Conservation (phyloP, 1,139 yeast species). For the Yamadazyma oceani region DNA sequence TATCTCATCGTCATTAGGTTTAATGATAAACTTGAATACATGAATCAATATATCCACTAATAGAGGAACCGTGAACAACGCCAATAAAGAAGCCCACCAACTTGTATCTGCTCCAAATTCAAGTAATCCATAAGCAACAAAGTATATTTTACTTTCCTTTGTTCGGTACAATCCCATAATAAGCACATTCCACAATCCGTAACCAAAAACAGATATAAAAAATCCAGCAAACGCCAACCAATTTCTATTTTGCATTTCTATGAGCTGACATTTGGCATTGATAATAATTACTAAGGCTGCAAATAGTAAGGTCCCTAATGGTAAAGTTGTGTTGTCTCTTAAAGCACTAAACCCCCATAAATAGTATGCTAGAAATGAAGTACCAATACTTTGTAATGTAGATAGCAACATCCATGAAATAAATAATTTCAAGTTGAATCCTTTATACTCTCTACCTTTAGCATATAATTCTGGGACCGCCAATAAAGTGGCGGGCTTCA, state of each 20-base stretch:
- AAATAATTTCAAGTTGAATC: slow-evolving; percentile 70
- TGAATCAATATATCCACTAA: slow-evolving; percentile 66
- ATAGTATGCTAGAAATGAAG: slow-evolving; percentile 65
- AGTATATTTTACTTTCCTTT: slow-evolving; percentile 63
- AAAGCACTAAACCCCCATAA: slow-evolving; percentile 69
- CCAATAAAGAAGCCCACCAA: slow-evolving; percentile 82
- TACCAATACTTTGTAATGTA: slow-evolving; percentile 67
- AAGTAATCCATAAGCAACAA: slow-evolving; percentile 67
- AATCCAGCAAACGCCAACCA: slow-evolving; percentile 71
- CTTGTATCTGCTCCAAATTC: slow-evolving; percentile 76
- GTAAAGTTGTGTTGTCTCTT: slow-evolving; percentile 74
- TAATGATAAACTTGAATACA: slow-evolving; percentile 52
- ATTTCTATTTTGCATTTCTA: slow-evolving; percentile 83
- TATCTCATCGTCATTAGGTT: slow-evolving; percentile 74
- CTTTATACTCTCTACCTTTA: slow-evolving; percentile 72
- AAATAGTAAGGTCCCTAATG: slow-evolving; percentile 75
- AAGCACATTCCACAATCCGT: slow-evolving; percentile 81
- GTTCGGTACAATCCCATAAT: slow-evolving; percentile 67
- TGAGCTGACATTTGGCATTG: slow-evolving; percentile 72
- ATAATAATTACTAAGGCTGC: slow-evolving; percentile 71
- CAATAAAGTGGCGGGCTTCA: slow-evolving; percentile 80
- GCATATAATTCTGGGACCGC: slow-evolving; percentile 90
- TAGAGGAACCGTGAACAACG: slow-evolving; percentile 56
- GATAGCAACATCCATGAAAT: slow-evolving; percentile 80
- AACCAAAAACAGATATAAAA: slow-evolving; percentile 79